Evolutionary conservation across 2,329 filamentous ascomycete species (phyloP), one percentile per base, ranked within the genome.

Genomic region (Pseudogymnoascus sp.): DNA sequence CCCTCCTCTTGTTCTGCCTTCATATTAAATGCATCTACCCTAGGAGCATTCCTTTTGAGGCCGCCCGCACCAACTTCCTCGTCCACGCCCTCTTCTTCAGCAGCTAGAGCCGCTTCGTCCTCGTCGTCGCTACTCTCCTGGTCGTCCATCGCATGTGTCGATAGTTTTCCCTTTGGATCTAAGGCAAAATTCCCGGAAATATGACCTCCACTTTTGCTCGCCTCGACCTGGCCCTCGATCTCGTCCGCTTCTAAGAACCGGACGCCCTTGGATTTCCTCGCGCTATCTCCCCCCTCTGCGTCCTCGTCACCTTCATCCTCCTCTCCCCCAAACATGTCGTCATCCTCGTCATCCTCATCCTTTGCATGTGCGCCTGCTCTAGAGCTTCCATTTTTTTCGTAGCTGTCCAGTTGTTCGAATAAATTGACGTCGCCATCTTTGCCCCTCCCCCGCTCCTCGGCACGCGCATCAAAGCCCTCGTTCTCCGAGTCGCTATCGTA

Each of bases 1-100:
- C 94, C 94, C 67, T 97, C 93, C 70, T 97, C 91, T 72, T 95
- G 87, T 73, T 99, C 94, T 11, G 83, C 78, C 62, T 84, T 86
- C 80, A 99, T 89, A 71, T 99, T 97, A 80, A 99, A 99, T 2
- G 93, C 93, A 73, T 97, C 94, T 5, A 99, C 81, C 72, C 94
- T 90, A 1, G 94, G 94, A 1, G 94, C 94, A 73, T 97, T 91
- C 68, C 86, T 89, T 77, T 97, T 97, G 68, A 95, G 88, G 1
- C 89, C 89, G 12, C 94, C 94, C 1, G 90, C 87, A 1, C 94
- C 94, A 5, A 99, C 79, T 73, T 99, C 94, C 60, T 92, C 88
- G 67, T 97, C 94, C 14, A 96, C 71, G 16, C 85, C 89, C 63
- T 89, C 85, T 65, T 90, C 90, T 34, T 90, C 75, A 57, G 85